Evolutionary conservation across 805 yeast genomes (phyloP), one percentile per base, ranked within the genome.

Genomic region (Candida pseudoglaebosa): DNA sequence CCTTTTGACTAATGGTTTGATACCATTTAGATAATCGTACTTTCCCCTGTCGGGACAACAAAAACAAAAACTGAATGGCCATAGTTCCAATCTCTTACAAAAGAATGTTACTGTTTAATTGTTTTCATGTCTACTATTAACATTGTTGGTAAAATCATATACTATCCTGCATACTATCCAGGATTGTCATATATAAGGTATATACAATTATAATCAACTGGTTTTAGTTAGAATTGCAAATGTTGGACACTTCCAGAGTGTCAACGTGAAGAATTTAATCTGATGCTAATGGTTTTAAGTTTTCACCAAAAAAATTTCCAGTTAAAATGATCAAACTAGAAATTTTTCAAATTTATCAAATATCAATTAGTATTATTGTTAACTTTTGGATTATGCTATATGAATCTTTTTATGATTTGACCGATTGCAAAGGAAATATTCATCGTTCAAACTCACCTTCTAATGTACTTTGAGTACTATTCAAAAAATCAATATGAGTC

Each of bases 1-100:
- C 96, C 56, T 86, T 88, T 51, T 83, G 84, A n/a, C 84, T 73
- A 34, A 82, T 70, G 21, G 96, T 80, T 37, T 76, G 75, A 59
- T 88, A 93, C 99, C 99, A 93, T 66, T 90, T 90, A 26, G 95
- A 78, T 24, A 95, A 74, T 51, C 99, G 74, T 22, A 89, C 89
- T 61, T 91, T 93, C 20, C 99, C 99, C 59, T 93, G 99, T 49
- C 96, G 78, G 10, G 97, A 90, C 12, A 91, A 74, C 37, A 93
- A 67, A 35, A 95, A 71, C 38, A 91, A 53, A 59, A 84, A 95
- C 49, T 84, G 84, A 42, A 93, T 75, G 8, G 84, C 82, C 95
- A 85, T 85, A 31, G 13, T 13, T n/a, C n/a, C n/a, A n/a, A n/a
- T n/a, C n/a, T n/a, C n/a, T n/a, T n/a, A n/a, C n/a, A n/a, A n/a